A percentile compares a stretch with the other conserved stretches of the same genome.
These are phyloP conservation scores for Tolypocladium inflatum DNA, from an alignment of 2,329 filamentous ascomycete species.

Conservation along the genomic window DNA sequence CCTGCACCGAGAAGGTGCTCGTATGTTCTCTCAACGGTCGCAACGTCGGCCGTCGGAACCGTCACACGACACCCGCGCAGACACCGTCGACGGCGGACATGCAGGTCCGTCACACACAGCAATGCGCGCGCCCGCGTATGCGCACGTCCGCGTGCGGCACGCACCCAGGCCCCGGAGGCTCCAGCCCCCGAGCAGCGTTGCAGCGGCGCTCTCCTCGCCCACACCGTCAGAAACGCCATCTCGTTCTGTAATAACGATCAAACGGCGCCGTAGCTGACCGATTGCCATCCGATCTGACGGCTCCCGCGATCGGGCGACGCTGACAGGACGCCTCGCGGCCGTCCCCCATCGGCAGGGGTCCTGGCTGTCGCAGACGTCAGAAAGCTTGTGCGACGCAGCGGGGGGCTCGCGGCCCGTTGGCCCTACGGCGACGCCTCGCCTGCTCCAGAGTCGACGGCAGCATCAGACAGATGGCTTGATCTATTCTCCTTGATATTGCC, in stretches of 20 bases:
- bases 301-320: slow-evolving; percentile 2
- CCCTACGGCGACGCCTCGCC: neutral
- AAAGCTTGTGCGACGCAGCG: neutral
- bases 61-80: neutral
- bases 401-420: neutral
- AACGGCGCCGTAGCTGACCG: slow-evolving; percentile 1
- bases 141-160: neutral
- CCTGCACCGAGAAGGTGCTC: neutral
- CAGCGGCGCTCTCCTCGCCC: neutral
- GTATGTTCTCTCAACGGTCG: neutral
- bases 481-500: neutral
- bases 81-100: neutral
- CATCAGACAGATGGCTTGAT: neutral
- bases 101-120: neutral
- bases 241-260: neutral
- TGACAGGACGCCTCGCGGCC: slow-evolving; percentile 1
- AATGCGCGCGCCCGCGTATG: neutral
- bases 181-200: neutral
- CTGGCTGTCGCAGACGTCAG: neutral
- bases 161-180: neutral
- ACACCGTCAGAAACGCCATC: neutral
- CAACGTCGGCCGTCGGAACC: neutral
- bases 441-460: neutral
- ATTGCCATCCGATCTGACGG: slow-evolving; percentile 6
- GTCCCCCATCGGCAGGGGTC: neutral